A percentile compares a stretch with the other conserved stretches of the same genome.
Conservation (phyloP, 495 filamentous ascomycete genomes). For the Trichoderma virens region DNA sequence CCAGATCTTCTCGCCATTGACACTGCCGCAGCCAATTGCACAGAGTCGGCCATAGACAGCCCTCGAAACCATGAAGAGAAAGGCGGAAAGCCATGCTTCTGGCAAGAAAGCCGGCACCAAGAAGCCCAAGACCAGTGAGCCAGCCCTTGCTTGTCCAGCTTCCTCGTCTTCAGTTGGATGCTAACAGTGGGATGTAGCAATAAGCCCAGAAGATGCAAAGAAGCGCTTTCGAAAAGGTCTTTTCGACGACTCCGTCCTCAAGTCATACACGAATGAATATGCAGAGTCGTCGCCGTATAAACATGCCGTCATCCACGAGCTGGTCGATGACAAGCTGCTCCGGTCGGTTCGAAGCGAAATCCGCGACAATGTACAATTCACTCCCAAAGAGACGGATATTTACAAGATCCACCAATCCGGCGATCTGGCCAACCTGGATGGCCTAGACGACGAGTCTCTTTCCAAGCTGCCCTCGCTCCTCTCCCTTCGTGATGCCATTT, state of each 20-base stretch:
- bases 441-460: conserved; percentile 74
- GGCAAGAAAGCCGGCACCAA: conserved; percentile 29
- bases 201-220: conserved; percentile 37
- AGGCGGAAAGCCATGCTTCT: conserved; percentile 29
- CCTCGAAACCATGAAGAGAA: conserved; percentile 38
- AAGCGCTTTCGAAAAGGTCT: conserved; percentile 65
- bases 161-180: conserved; percentile 12
- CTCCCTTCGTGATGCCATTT: conserved; percentile 82
- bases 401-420: conserved; percentile 99
- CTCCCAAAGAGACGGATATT: conserved; percentile 98
- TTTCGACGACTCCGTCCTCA: conserved; percentile 59
- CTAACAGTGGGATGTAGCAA: conserved; percentile 25
- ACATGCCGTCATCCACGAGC: conserved; percentile 74
- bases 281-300: conserved; percentile 73
- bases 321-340: conserved; percentile 73
- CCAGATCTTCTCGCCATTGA: neutral
- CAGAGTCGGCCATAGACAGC: neutral
- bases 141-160: conserved; percentile 3
- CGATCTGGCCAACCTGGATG: conserved; percentile 93
- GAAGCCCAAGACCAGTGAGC: conserved; percentile 37
- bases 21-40: neutral
- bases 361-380: conserved; percentile 81
- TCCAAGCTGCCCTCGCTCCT: conserved; percentile 78
- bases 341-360: conserved; percentile 86
- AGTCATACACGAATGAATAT: conserved; percentile 64